A percentile compares a stretch with the other conserved stretches of the same genome.
Conservation (phyloP, 306 rosid species). For the Alnus rubra region DNA sequence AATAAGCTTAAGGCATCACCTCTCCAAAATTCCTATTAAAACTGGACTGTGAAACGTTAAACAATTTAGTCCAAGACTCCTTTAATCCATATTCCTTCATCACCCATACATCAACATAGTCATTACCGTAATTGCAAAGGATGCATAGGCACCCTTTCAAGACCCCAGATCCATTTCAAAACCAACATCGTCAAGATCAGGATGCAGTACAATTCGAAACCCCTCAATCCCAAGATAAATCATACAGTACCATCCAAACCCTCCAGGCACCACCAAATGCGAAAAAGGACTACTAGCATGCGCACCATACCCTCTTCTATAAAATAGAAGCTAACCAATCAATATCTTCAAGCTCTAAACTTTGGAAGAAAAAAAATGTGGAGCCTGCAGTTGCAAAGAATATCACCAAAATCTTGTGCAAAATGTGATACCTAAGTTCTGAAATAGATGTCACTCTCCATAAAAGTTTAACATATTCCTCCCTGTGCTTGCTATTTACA, state of each 20-base stretch:
- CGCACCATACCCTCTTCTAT: not conserved
- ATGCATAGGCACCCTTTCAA: not conserved
- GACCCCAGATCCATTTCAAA: constrained; percentile 2
- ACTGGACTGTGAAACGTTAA: not conserved
- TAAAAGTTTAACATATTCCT: constrained; percentile 61
- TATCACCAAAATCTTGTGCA: constrained; percentile 72
- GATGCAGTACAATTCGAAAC: not conserved
- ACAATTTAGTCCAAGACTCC: constrained; percentile 8
- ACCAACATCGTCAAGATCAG: not conserved
- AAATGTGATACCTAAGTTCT: constrained; percentile 71
- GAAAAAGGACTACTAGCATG: not conserved
- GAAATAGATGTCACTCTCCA: constrained; percentile 67
- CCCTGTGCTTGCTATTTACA: constrained; percentile 75
- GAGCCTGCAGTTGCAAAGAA: constrained; percentile 52
- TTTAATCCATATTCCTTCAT: constrained; percentile 7
- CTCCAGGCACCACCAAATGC: not conserved
- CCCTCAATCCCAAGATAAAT: constrained; percentile 6
- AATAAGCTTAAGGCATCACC: constrained; percentile 1
- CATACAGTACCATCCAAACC: not conserved
- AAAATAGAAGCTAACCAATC: constrained; percentile 29
- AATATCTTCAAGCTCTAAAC: constrained; percentile 84
- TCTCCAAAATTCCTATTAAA: not conserved
- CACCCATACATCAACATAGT: constrained; percentile 1
- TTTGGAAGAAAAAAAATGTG: constrained; percentile 46
- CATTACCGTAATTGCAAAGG: not conserved